A percentile compares a stretch with the other conserved stretches of the same genome.
Evolutionary conservation across 176 grass and related monocot genomes (phyloP).

Genomic region (Olyra latifolia): DNA sequence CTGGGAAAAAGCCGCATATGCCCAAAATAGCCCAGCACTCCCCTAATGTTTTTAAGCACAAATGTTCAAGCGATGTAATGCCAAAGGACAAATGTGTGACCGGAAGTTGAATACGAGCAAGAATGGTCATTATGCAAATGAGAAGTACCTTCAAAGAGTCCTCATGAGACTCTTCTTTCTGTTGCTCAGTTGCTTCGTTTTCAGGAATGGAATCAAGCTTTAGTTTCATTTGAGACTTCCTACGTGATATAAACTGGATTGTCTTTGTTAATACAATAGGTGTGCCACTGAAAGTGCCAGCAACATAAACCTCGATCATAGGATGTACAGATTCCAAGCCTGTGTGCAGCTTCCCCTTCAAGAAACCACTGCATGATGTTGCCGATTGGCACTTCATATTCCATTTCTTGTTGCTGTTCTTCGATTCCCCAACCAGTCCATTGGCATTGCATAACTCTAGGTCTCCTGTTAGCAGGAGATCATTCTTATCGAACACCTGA

Average conservation of each 20-base stretch:
- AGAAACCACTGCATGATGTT: conserved; percentile 49
- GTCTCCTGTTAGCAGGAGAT: conserved; percentile 70
- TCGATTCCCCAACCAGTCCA: conserved; percentile 48
- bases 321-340: conserved; percentile 52
- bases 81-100: conserved; percentile 7
- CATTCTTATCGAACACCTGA: conserved; percentile 78
- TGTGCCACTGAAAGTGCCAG: conserved; percentile 72
- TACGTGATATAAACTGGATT: conserved; percentile 65
- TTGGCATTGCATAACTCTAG: conserved; percentile 63
- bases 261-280: conserved; percentile 92
- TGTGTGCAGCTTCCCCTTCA: conserved; percentile 54
- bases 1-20: not conserved
- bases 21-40: not conserved
- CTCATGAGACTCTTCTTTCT: conserved; percentile 50
- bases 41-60: not conserved
- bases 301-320: conserved; percentile 77
- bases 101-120: not conserved
- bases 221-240: conserved; percentile 68
- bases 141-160: conserved; percentile 58
- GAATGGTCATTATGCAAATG: not conserved
- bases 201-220: conserved; percentile 78
- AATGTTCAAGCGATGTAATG: not conserved
- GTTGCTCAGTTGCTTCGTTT: conserved; percentile 66
- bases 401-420: conserved; percentile 73
- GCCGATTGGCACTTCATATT: conserved; percentile 70